phyloP scores from a whole-genome alignment of 352 stramenopile species.

The Globisporangium iwayamae region DNA sequence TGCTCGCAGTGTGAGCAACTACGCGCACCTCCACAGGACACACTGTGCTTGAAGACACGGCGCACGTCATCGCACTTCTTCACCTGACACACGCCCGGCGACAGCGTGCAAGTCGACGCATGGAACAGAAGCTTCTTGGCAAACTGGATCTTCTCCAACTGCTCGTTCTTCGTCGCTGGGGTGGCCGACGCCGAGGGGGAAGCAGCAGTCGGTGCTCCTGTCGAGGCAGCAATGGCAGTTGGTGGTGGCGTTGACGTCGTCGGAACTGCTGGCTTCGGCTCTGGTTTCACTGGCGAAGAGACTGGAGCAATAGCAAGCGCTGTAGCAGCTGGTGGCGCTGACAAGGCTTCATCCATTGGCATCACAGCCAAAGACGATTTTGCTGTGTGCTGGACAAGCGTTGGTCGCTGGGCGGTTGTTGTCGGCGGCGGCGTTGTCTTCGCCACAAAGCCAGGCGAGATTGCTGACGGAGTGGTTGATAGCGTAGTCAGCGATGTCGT shows the following conservation, averaged over 20 bases:
- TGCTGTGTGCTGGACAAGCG: slow-evolving; percentile 6
- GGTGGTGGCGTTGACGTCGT: slow-evolving; percentile 5
- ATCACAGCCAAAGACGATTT: slow-evolving; percentile 2
- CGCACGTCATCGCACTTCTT: slow-evolving; percentile 86
- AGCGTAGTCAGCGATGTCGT: neutral
- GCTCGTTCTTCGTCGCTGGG: slow-evolving; percentile 44
- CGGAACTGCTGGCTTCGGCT: slow-evolving; percentile 12
- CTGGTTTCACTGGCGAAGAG: slow-evolving; percentile 31
- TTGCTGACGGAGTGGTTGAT: neutral
- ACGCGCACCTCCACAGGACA: slow-evolving; percentile 61
- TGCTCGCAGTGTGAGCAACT: slow-evolving; percentile 80
- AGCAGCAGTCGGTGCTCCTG: slow-evolving; percentile 11
- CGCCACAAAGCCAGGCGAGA: slow-evolving; percentile 7
- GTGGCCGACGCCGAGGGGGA: slow-evolving; percentile 19
- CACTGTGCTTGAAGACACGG: slow-evolving; percentile 83
- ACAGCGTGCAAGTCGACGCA: slow-evolving; percentile 57
- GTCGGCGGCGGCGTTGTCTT: neutral
- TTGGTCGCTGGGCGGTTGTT: slow-evolving; percentile 22
- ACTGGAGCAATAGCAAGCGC: slow-evolving; percentile 1
- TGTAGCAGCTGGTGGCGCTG: neutral
- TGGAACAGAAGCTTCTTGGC: slow-evolving; percentile 80
- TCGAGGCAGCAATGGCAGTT: neutral
- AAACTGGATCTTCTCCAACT: slow-evolving; percentile 82
- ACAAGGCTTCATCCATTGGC: neutral
- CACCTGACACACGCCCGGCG: slow-evolving; percentile 66